Evolutionary conservation across 192 early-diverging fungal genomes (phyloP).

Genomic region (Backusella macrospora): DNA sequence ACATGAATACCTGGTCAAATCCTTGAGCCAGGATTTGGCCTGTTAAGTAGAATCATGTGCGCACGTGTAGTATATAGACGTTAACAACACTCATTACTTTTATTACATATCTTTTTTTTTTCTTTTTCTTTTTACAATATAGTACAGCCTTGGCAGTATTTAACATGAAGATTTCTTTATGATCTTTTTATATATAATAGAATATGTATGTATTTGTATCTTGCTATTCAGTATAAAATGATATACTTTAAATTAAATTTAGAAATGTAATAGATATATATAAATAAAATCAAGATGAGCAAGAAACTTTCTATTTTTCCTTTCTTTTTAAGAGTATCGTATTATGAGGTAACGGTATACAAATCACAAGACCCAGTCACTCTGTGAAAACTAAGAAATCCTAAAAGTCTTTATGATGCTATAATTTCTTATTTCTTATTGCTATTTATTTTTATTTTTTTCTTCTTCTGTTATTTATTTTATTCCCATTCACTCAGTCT

Average conservation of each 20-base stretch:
- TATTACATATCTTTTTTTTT: not conserved
- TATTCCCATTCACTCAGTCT: not conserved
- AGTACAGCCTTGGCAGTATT: not conserved
- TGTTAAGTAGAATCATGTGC: not conserved
- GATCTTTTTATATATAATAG: not conserved
- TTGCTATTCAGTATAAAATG: not conserved
- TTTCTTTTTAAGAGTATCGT: not conserved
- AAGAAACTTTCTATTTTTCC: not conserved
- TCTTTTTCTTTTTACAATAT: not conserved
- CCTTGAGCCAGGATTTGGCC: not conserved
- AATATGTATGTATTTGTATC: not conserved
- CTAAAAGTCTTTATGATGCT: not conserved
- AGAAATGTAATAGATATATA: not conserved
- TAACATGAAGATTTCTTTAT: not conserved
- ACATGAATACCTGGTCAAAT: not conserved
- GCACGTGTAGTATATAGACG: not conserved
- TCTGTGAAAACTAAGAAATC: conserved; percentile 2
- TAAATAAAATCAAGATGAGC: not conserved
- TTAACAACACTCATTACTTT: not conserved
- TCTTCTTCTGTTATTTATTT: not conserved
- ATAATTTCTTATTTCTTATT: not conserved
- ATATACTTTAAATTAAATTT: too few species aligned
- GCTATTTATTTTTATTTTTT: not conserved
- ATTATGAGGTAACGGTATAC: conserved; percentile 4
- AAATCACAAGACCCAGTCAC: not conserved